These are phyloP conservation scores for Trichoderma koningii DNA, from an alignment of 2,329 filamentous ascomycete species.

Conservation along the genomic window DNA sequence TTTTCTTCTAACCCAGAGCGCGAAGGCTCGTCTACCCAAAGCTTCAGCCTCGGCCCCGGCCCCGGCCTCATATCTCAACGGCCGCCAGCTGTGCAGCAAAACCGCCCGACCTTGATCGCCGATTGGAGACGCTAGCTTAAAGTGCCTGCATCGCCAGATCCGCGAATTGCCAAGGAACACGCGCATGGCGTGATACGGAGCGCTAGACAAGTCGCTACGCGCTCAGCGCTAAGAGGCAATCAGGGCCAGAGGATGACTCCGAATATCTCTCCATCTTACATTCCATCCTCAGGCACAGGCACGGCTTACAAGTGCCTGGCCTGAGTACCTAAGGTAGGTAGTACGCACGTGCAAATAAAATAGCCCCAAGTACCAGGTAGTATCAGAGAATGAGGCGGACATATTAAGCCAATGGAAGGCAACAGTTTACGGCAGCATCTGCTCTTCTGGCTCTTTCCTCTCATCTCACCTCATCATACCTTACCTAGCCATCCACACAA, in stretches of 20 bases:
- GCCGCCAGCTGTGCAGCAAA: background rate
- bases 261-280: background rate
- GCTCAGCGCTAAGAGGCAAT: background rate
- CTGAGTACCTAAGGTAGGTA: too few relatives aligned
- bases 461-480: background rate
- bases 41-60: constrained; percentile 4
- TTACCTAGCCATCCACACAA: background rate
- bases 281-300: constrained; percentile 10
- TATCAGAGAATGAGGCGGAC: background rate
- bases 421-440: background rate
- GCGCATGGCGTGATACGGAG: background rate
- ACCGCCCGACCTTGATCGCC: constrained; percentile 6
- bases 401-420: too few relatives aligned
- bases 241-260: background rate
- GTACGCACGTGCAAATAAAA: too few relatives aligned
- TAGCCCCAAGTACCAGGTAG: background rate
- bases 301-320: background rate
- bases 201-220: background rate
- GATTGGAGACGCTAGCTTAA: constrained; percentile 21
- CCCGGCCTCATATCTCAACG: background rate
- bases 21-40: background rate
- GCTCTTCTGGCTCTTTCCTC: background rate
- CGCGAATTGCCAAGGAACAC: constrained; percentile 13
- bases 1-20: background rate
- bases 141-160: constrained; percentile 25